Evolutionary conservation across 768 basidiomycete species (phyloP).

Genomic region (Cantharellus anzutake): DNA sequence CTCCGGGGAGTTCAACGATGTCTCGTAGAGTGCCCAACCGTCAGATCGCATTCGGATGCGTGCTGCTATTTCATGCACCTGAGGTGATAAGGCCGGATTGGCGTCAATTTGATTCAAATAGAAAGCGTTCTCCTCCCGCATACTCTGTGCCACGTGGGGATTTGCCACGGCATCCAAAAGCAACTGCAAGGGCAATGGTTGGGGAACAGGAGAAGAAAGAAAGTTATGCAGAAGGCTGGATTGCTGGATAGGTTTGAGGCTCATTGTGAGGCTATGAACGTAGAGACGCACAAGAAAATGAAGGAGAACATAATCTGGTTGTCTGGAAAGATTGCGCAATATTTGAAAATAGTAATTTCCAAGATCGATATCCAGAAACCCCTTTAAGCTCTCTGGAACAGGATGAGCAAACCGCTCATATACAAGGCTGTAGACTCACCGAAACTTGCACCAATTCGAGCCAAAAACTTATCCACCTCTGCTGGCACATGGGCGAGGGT

Average conservation of each 20-base stretch:
- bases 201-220: background rate
- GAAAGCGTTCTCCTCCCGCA: background rate
- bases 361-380: background rate
- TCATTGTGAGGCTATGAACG: background rate
- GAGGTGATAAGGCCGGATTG: background rate
- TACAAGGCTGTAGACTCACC: background rate
- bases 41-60: background rate
- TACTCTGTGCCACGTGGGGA: background rate
- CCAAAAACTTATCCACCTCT: background rate
- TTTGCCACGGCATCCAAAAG: background rate
- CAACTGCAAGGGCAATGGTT: background rate
- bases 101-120: background rate
- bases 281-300: background rate
- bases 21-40: background rate
- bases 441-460: background rate
- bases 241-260: background rate
- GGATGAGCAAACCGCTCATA: background rate
- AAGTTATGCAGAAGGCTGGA: background rate
- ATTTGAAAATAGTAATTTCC: background rate
- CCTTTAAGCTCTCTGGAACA: background rate
- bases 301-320: background rate
- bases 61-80: background rate
- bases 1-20: background rate
- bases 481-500: background rate
- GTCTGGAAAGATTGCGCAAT: background rate